phyloP scores from a whole-genome alignment of 805 yeast genomes.

The Sugiyamaella marilandica region DNA sequence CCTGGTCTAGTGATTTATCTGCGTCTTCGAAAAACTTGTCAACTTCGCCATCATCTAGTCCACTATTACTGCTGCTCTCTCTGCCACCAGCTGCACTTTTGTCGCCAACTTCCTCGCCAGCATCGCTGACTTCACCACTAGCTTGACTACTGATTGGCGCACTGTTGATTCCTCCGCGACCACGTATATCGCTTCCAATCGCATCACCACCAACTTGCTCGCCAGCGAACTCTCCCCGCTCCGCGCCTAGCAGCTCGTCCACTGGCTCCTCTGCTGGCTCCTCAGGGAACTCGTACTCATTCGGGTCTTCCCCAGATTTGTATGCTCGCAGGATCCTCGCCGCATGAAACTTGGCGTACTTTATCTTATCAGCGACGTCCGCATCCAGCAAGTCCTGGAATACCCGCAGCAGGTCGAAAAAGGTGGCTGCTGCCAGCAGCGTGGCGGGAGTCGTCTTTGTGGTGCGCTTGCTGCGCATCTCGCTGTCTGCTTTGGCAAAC shows the following conservation, averaged over 20 bases:
- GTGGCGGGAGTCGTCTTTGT: constrained; percentile 45
- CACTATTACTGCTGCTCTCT: no score
- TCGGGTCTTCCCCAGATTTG: constrained; percentile 52
- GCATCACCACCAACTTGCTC: background rate
- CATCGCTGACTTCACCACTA: no score
- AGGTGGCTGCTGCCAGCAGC: constrained; percentile 51
- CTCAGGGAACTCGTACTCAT: constrained; percentile 45
- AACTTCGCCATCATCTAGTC: no score
- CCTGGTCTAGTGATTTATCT: no score
- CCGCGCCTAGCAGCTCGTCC: constrained; percentile 1
- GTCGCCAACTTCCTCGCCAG: no score
- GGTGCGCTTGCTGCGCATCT: constrained; percentile 41
- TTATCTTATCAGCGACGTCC: constrained; percentile 42
- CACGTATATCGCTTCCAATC: no score
- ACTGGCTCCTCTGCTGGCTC: constrained; percentile 24
- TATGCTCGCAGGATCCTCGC: constrained; percentile 50
- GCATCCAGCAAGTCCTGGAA: constrained; percentile 30
- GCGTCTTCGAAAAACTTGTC: no score
- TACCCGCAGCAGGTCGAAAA: constrained; percentile 46
- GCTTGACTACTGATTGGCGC: no score
- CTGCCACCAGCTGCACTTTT: no score
- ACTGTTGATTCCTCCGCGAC: no score
- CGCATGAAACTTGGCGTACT: constrained; percentile 61
- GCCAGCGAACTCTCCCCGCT: constrained; percentile 7
- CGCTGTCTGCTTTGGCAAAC: constrained; percentile 50